A percentile compares a stretch with the other conserved stretches of the same genome.
These are phyloP conservation scores for Sequoiadendron giganteum DNA, from an alignment of 75 land plant genomes.

Conservation along the genomic window DNA sequence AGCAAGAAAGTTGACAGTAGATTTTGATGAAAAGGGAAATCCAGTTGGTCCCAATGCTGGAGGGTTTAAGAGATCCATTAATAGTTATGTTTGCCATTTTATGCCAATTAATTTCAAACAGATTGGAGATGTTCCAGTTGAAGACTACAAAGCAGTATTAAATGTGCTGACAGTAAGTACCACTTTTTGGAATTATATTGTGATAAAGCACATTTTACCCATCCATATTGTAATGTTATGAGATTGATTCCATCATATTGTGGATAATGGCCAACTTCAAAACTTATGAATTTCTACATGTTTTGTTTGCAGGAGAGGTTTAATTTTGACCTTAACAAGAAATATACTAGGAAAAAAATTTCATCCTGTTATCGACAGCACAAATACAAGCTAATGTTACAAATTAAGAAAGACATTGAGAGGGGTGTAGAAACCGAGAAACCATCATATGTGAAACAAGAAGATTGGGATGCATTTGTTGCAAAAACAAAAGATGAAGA, in stretches of 20 bases:
- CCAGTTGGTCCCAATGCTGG: constrained; percentile 25
- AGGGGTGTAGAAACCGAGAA: constrained; percentile 19
- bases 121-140: constrained; percentile 30
- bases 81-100: constrained; percentile 25
- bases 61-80: constrained; percentile 27
- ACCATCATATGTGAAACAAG: constrained; percentile 28
- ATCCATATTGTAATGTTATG: background rate
- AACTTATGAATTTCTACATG: background rate
- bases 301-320: constrained; percentile 23
- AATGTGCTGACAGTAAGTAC: constrained; percentile 19
- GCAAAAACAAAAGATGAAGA: constrained; percentile 32
- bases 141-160: constrained; percentile 27
- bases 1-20: constrained; percentile 20
- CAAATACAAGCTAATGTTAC: constrained; percentile 22
- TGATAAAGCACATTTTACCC: background rate
- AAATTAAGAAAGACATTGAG: constrained; percentile 27
- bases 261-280: background rate
- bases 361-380: constrained; percentile 29
- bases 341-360: constrained; percentile 24
- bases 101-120: constrained; percentile 23
- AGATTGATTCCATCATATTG: background rate
- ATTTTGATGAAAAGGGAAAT: constrained; percentile 31
- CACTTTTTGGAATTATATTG: constrained; percentile 2
- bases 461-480: constrained; percentile 28
- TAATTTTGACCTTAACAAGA: constrained; percentile 25